Evolutionary conservation across 1,139 yeast species (phyloP), one percentile per base, ranked within the genome.

Genomic region (Insectozyma bohioensis): DNA sequence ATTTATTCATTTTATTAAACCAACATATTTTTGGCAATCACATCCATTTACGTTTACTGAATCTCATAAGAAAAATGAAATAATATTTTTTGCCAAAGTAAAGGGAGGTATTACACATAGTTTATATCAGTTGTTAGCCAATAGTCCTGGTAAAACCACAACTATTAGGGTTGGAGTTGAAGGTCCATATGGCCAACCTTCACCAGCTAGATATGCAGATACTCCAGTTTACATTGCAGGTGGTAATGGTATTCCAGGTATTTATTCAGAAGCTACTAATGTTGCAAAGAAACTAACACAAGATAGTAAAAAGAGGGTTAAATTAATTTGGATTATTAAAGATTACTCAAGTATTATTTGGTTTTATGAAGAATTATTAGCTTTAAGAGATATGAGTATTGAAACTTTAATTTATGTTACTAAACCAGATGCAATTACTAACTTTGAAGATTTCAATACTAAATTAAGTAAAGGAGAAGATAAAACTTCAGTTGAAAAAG

Each of bases 191-290:
- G 70, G 72, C 3, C 62, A 54, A 31, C 38, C 61, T 7, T 47
- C 56, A 9, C 51, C 58, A 3, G 62, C 63, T 12, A 51, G 49
- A 26, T 47, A 47, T 26, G 59, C 54, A 25, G 58, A 62, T 24
- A 49, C 55, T 12, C 61, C 67, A 4, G 58, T 62, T 1, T 63
- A 83, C 31, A 40, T 65, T 27, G 68, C 72, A 17, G 70, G 72
- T n/a, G 72, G 72, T 21, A 63, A 58, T 40, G 72, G 72, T 36
- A 62, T 66, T 26, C 70, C 72, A 3, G 70, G 77, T 12, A 58
- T 67, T 18, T 62, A 54, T 42, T 58, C 68, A 2, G 73, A 68
- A 42, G 66, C 57, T 4, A 38, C 43, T 15, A 60, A 58, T 31
- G 43, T 56, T 39, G 54, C 54, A 4, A 14, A 4, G 4, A n/a